Base-by-base conservation (phyloP, 139 green algal genomes). In the Astrephomene gubernaculifera region DNA sequence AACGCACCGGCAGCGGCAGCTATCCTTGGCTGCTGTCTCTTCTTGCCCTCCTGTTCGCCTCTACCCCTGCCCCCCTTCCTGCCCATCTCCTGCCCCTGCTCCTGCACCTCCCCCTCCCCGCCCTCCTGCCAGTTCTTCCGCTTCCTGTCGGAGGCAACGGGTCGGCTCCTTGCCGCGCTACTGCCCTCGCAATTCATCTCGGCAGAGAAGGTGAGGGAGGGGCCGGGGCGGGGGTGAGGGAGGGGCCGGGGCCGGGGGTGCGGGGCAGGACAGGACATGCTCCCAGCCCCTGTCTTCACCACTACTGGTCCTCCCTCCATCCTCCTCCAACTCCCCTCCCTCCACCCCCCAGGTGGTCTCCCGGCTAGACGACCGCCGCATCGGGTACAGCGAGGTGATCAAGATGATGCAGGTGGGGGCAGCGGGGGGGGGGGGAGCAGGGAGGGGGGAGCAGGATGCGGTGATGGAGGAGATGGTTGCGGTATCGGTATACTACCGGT, bases 351-450 rank as follows among this genome's bases (percentile, higher is more conserved):
- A 76, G 71, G 44, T 79, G n/a, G 45, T 64, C 31, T 35, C 61
- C 27, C 44, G 44, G 24, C 78, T 84, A 21, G 22, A 27, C 43
- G 78, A 84, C 41, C 61, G 78, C 0, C 78, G 78, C 21, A 84
- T 84, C 63, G 78, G 78, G 21, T 84, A 84, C 63, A 52, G 31
- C 41, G 78, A 84, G 64, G 78, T 64, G 19, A 74, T 74, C 31
- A 64, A 65, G 33, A 84, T 84, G 78, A 21, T 84, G 43, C 78
- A 84, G 78, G 78, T 63, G 31, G 41, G 71, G 39, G 36, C 36
- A 71, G 1, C 7, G 17, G 63, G 57, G 57, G 17, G 49, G 49
- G 49, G 12, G 12, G 12, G 49, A 25, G 29, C 7, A 67, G 57
- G 12, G 57, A 27, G 12, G 57, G 57, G 21, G 8, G 57, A 33